Evolutionary conservation across 495 filamentous ascomycete genomes (phyloP), one percentile per base, ranked within the genome.

Genomic region (Bombardia bombarda): DNA sequence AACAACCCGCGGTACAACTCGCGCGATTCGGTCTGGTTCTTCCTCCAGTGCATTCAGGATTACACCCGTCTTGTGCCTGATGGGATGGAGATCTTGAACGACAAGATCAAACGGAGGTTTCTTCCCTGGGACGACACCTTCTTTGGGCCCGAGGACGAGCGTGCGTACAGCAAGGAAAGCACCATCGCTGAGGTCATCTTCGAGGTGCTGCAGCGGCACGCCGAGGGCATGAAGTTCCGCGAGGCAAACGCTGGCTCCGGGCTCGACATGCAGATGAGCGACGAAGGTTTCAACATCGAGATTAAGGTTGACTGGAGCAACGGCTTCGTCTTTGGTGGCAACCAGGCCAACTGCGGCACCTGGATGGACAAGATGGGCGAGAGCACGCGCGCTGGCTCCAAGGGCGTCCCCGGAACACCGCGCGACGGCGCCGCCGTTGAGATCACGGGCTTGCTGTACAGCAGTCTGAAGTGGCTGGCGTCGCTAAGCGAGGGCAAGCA

Each of bases 281-380:
- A 83, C 13, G 85, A 85, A 51, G 93, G 93, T 1, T 99, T 99
- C 66, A 75, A 94, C 47, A 84, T 92, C 28, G 79, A 95, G 42
- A 79, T 97, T 46, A 78, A 83, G 21, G 86, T 94, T 10, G 90
- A 97, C 57, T 97, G 92, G 93, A 72, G 77, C 9, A 95, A 84
- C 2, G 93, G 93, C 14, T 74, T 99, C 40, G 82, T 99, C 45
- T 94, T 90, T 51, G 93, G 93, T 28, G 93, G 93, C 26, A 96
- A 83, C 50, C 87, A 96, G 58, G 69, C 66, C 59, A 99, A 99
- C 57, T 99, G 93, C 53, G 93, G 93, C 41, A 99, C 93, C 4
- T 99, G 93, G 93, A 94, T 95, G 84, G 93, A 99, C 67, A 99
- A 99, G 74, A 99, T 97, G 92, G 93, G 93, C n/a, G 93, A 99